Evolutionary conservation across 495 filamentous ascomycete genomes (phyloP).

Genomic region (Thermothielavioides terrestris): DNA sequence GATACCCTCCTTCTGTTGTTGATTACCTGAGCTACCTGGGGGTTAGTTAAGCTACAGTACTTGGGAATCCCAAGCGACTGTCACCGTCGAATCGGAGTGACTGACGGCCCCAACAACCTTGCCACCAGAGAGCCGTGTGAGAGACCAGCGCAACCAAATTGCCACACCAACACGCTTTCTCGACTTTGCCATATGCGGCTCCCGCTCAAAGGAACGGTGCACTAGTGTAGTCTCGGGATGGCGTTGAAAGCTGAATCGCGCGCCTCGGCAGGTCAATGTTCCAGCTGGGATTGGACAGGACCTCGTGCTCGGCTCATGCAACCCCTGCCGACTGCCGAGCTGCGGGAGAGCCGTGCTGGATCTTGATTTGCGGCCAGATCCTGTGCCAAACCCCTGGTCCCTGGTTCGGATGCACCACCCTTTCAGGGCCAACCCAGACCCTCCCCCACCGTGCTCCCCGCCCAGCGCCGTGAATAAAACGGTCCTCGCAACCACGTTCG

Average conservation of each 20-base stretch:
- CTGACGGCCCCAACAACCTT: too few species aligned
- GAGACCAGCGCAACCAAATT: not conserved
- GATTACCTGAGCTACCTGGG: too few species aligned
- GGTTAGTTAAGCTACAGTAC: too few species aligned
- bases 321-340: not conserved
- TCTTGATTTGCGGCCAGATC: conserved; percentile 22
- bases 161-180: not conserved
- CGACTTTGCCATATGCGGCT: not conserved
- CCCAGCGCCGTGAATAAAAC: not conserved
- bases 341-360: conserved; percentile 10
- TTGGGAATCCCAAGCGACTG: too few species aligned
- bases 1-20: too few species aligned
- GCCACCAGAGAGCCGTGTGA: not conserved
- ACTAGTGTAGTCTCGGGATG: too few species aligned
- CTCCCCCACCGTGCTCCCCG: not conserved
- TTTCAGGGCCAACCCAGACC: not conserved
- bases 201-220: not conserved
- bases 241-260: conserved; percentile 1
- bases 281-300: not conserved
- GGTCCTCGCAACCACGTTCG: not conserved
- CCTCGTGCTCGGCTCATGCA: not conserved
- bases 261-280: not conserved
- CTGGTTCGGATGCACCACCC: not conserved
- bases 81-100: too few species aligned
- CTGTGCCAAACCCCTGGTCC: conserved; percentile 10